phyloP scores from a whole-genome alignment of 148 eudicot species.

The Beta vulgaris region DNA sequence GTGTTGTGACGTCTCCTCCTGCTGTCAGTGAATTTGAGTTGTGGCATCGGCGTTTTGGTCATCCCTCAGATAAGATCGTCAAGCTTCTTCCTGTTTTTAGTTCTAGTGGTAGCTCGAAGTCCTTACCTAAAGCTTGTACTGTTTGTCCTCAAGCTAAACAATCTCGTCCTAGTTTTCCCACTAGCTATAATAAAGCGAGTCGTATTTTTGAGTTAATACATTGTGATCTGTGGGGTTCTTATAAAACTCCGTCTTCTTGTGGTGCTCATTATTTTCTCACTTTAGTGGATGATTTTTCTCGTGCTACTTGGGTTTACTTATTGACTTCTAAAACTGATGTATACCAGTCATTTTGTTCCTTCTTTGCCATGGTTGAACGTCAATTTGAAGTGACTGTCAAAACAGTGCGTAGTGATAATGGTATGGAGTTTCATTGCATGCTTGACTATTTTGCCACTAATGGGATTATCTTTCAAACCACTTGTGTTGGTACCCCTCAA shows the following conservation, averaged over 20 bases:
- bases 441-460: fast-evolving
- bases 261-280: conserved; percentile 15
- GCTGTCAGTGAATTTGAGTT: not conserved
- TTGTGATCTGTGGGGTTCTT: too few species aligned
- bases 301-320: not conserved
- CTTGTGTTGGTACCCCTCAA: conserved; percentile 3
- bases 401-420: not conserved
- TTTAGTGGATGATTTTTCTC: conserved; percentile 4
- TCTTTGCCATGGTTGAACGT: not conserved
- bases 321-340: not conserved
- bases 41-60: not conserved
- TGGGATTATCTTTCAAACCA: not conserved
- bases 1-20: too few species aligned
- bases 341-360: not conserved
- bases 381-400: not conserved
- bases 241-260: not conserved
- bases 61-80: not conserved
- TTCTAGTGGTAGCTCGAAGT: too few species aligned
- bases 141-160: not conserved
- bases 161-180: not conserved
- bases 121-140: too few species aligned
- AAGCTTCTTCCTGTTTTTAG: too few species aligned
- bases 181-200: not conserved
- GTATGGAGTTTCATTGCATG: not conserved
- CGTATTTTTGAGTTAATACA: not conserved